Evolutionary conservation across 306 rosid species (phyloP).

Genomic region (Senna siamea): DNA sequence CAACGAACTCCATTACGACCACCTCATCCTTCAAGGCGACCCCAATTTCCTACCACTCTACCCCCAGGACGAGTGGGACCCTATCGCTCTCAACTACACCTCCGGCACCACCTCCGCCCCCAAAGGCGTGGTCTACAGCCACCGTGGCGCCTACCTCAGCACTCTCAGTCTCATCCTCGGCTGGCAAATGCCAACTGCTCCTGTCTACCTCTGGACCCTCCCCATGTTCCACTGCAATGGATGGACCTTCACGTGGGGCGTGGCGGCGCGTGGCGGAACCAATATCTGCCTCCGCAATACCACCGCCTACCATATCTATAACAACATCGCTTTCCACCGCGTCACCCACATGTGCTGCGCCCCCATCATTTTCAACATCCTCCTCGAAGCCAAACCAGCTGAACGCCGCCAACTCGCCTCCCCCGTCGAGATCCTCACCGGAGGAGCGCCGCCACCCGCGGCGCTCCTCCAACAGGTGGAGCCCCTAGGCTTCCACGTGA

Average conservation of each 20-base stretch:
- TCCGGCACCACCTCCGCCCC: slow-evolving; percentile 94
- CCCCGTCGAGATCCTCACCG: slow-evolving; percentile 71
- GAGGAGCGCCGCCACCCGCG: slow-evolving; percentile 90
- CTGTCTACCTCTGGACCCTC: slow-evolving; percentile 81
- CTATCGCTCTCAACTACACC: slow-evolving; percentile 82
- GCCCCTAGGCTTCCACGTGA: slow-evolving; percentile 73
- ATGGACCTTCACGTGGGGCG: slow-evolving; percentile 97
- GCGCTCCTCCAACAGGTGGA: slow-evolving; percentile 60
- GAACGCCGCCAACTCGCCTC: slow-evolving; percentile 35
- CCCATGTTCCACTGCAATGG: slow-evolving; percentile 98
- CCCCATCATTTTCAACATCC: slow-evolving; percentile 72
- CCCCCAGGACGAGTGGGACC: slow-evolving; percentile 68
- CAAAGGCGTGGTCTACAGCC: slow-evolving; percentile 89
- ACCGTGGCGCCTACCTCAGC: slow-evolving; percentile 84
- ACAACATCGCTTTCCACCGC: slow-evolving; percentile 49
- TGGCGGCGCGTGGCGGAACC: slow-evolving; percentile 91
- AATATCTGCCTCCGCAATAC: slow-evolving; percentile 72
- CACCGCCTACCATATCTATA: slow-evolving; percentile 60
- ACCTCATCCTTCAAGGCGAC: slow-evolving; percentile 55
- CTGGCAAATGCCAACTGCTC: slow-evolving; percentile 83
- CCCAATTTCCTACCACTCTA: slow-evolving; percentile 36
- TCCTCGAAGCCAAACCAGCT: slow-evolving; percentile 60
- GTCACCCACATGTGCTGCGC: slow-evolving; percentile 99
- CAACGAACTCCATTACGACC: slow-evolving; percentile 79
- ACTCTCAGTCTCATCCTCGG: slow-evolving; percentile 71